Percentiles rank a stretch among this genome's conserved stretches.
Conservation (phyloP, 345 rosid species). For the Salix udensis region DNA sequence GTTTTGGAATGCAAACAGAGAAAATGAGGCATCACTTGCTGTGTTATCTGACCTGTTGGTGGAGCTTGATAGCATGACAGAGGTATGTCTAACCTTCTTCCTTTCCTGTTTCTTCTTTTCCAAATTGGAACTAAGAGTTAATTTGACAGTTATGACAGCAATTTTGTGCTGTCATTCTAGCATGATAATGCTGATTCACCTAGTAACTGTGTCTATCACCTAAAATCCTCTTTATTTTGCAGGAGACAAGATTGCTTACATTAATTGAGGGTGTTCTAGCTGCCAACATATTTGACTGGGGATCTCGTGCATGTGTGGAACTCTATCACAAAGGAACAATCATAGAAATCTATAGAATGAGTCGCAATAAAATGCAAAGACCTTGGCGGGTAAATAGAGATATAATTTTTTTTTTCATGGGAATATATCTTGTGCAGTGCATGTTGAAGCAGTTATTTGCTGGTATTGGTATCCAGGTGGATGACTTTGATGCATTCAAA, state of each 20-base stretch:
- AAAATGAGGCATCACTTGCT: conserved; percentile 98
- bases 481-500: conserved; percentile 87
- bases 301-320: conserved; percentile 97
- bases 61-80: conserved; percentile 84
- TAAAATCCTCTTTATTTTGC: conserved; percentile 21
- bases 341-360: conserved; percentile 97
- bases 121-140: not conserved
- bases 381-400: conserved; percentile 80
- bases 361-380: conserved; percentile 96
- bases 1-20: conserved; percentile 47
- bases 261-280: conserved; percentile 96
- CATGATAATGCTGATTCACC: not conserved
- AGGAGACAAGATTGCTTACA: conserved; percentile 88
- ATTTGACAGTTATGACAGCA: not conserved
- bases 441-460: not conserved
- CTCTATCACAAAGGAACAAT: conserved; percentile 97
- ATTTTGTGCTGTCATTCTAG: not conserved
- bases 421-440: not conserved
- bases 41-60: conserved; percentile 80
- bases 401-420: not conserved
- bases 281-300: conserved; percentile 99
- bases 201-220: not conserved
- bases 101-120: not conserved
- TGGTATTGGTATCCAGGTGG: conserved; percentile 53
- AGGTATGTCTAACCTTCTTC: conserved; percentile 44